These are phyloP conservation scores for Pleurotus pulmonarius DNA, from an alignment of 768 basidiomycete genomes.

Conservation along the genomic window DNA sequence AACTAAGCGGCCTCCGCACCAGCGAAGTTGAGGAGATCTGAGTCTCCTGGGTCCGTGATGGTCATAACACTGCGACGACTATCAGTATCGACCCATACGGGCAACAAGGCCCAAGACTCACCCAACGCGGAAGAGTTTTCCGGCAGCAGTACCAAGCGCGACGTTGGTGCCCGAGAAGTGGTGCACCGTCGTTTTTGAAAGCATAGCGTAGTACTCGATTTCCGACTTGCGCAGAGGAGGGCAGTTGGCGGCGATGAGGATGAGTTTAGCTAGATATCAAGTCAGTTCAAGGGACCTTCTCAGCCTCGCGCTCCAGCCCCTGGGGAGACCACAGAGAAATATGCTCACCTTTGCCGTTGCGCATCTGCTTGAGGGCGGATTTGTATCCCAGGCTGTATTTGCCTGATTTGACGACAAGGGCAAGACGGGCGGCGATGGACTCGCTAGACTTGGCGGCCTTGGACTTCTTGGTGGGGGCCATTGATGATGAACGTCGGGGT, in stretches of 20 bases:
- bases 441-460: constrained; percentile 92
- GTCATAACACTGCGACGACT: constrained; percentile 81
- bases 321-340: constrained; percentile 44
- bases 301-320: constrained; percentile 98
- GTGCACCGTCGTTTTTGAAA: constrained; percentile 98
- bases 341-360: constrained; percentile 90
- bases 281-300: constrained; percentile 96
- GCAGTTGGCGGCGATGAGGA: constrained; percentile 98
- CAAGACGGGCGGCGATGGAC: constrained; percentile 88
- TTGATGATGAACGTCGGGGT: constrained; percentile 29
- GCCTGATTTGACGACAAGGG: constrained; percentile 98
- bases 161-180: constrained; percentile 98
- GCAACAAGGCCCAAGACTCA: constrained; percentile 26
- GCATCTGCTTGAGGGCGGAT: constrained; percentile 97
- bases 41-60: constrained; percentile 93
- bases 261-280: constrained; percentile 78
- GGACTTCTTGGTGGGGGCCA: constrained; percentile 95
- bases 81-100: not conserved
- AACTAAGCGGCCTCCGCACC: constrained; percentile 66
- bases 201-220: constrained; percentile 99
- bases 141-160: constrained; percentile 96
- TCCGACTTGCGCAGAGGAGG: constrained; percentile 99
- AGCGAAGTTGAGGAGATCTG: constrained; percentile 86
- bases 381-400: constrained; percentile 98
- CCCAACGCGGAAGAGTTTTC: constrained; percentile 99